A percentile compares a stretch with the other conserved stretches of the same genome.
Conservation (phyloP, 2,329 filamentous ascomycete genomes). For the Hypoxylon sp. region DNA sequence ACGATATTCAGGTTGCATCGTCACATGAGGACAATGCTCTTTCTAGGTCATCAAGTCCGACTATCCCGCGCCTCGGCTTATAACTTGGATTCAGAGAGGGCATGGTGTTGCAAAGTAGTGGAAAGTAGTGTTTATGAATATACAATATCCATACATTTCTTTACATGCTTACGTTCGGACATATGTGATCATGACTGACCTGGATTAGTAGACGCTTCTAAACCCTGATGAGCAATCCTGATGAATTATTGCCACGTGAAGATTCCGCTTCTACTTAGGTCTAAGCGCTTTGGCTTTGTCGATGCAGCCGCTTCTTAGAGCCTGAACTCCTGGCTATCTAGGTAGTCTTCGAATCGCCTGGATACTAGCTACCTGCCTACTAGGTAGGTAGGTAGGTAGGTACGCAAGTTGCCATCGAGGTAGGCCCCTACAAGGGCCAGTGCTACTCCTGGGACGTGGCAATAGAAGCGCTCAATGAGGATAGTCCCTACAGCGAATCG, state of each 20-base stretch:
- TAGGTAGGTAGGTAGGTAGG: no score
- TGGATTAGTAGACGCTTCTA: no score
- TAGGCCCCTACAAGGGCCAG: constrained; percentile 68
- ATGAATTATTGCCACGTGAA: background rate
- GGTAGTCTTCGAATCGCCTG: background rate
- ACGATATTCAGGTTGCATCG: constrained; percentile 12
- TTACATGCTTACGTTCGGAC: background rate
- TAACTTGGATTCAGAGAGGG: background rate
- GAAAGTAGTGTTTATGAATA: constrained; percentile 15
- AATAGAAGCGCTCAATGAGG: constrained; percentile 72
- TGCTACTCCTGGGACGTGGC: constrained; percentile 76
- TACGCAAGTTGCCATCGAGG: constrained; percentile 71
- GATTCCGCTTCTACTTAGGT: background rate
- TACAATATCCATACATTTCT: constrained; percentile 9
- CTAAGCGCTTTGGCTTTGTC: background rate
- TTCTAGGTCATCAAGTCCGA: background rate
- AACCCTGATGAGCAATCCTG: background rate
- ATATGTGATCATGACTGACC: background rate
- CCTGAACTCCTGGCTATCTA: background rate
- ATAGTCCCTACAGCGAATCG: constrained; percentile 64
- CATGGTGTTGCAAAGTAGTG: constrained; percentile 23
- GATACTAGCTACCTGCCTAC: no score
- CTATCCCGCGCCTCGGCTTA: background rate
- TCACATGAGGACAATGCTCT: constrained; percentile 5
- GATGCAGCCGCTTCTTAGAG: background rate